These are phyloP conservation scores for Casuarina equisetifolia DNA, from an alignment of 306 rosid genomes.

Conservation along the genomic window DNA sequence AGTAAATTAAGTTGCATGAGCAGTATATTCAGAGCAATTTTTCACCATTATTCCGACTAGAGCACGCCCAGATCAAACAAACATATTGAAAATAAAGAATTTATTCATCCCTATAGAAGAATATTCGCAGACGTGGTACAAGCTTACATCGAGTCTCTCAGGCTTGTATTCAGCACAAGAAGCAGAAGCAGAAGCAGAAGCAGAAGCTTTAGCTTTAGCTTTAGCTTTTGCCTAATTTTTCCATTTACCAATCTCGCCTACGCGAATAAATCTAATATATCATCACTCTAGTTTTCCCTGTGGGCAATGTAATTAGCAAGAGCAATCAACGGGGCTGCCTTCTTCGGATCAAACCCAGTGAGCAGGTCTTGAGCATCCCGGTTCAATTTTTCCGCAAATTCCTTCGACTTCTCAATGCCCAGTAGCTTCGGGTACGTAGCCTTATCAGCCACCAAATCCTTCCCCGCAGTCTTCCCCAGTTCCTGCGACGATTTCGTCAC, in stretches of 20 bases:
- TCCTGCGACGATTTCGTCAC: constrained; percentile 71
- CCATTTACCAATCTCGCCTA: neutral
- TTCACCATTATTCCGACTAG: neutral
- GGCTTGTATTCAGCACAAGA: neutral
- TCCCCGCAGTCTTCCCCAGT: constrained; percentile 84
- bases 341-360: constrained; percentile 42
- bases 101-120: neutral
- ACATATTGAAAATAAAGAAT: neutral
- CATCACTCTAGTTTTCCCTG: constrained; percentile 46
- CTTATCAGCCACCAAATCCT: constrained; percentile 74
- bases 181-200: too few species aligned
- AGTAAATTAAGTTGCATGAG: too few species aligned
- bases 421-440: constrained; percentile 70
- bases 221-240: neutral
- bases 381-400: constrained; percentile 53
- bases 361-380: constrained; percentile 57
- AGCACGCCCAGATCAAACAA: neutral
- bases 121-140: neutral
- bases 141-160: neutral
- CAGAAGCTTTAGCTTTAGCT: neutral
- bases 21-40: neutral
- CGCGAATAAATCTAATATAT: neutral
- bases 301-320: constrained; percentile 65
- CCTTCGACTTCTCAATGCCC: constrained; percentile 64
- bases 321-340: constrained; percentile 65